These are phyloP conservation scores for Lupinus albus DNA, from an alignment of 306 rosid genomes.

Conservation along the genomic window DNA sequence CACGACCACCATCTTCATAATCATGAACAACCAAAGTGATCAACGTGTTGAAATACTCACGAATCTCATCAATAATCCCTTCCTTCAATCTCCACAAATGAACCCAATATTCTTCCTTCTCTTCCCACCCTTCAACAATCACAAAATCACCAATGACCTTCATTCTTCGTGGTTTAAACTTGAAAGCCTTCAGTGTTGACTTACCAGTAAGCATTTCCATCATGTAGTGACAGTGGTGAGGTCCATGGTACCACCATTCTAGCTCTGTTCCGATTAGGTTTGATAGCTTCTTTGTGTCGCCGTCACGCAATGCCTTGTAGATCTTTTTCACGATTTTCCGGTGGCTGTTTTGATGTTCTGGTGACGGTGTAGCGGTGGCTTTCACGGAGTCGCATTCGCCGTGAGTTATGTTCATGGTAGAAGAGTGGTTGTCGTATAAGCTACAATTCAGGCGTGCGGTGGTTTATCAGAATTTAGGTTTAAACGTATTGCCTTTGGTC, in stretches of 20 bases:
- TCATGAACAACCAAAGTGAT: constrained; percentile 38
- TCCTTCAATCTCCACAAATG: constrained; percentile 41
- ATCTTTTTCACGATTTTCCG: constrained; percentile 11
- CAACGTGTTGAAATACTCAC: constrained; percentile 44
- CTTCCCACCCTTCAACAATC: constrained; percentile 47
- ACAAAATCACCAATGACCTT: constrained; percentile 38
- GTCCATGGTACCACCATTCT: constrained; percentile 49
- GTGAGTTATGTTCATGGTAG: neutral
- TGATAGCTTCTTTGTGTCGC: constrained; percentile 2
- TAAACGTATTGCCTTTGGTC: no score
- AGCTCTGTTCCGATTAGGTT: constrained; percentile 30
- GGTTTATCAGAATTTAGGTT: no score
- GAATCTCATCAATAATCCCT: constrained; percentile 38
- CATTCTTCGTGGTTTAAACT: constrained; percentile 41
- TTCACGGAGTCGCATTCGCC: neutral
- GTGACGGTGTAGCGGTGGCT: neutral
- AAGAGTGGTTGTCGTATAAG: neutral
- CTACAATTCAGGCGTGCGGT: no score
- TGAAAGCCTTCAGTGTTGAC: constrained; percentile 30
- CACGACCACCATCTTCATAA: constrained; percentile 19
- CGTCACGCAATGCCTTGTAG: constrained; percentile 37
- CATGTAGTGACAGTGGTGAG: constrained; percentile 39
- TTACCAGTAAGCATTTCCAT: constrained; percentile 33
- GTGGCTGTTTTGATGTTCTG: neutral
- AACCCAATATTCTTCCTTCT: constrained; percentile 41